Evolutionary conservation across 352 stramenopile genomes (phyloP).

Genomic region (Elongisporangium senticosum): DNA sequence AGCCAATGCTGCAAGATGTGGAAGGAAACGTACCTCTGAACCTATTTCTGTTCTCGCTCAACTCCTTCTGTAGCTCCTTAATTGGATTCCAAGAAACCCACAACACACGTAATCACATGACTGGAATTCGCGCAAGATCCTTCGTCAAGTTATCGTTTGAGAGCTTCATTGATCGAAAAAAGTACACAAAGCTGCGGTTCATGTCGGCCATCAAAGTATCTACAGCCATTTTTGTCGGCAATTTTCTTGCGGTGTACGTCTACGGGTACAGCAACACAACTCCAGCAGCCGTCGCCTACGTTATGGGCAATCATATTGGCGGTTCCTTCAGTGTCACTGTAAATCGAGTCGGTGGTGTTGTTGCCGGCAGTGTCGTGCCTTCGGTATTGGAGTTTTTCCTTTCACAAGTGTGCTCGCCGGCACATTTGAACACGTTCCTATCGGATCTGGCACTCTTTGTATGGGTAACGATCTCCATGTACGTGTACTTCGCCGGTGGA

Average conservation of each 20-base stretch:
- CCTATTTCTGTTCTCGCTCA: slow-evolving; percentile 78
- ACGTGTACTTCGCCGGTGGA: slow-evolving; percentile 58
- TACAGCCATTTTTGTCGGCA: slow-evolving; percentile 53
- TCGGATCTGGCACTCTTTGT: slow-evolving; percentile 56
- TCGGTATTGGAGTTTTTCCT: slow-evolving; percentile 85
- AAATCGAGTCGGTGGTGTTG: slow-evolving; percentile 75
- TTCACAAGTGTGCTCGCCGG: slow-evolving; percentile 51
- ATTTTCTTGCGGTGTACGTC: slow-evolving; percentile 64
- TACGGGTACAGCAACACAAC: slow-evolving; percentile 69
- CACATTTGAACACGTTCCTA: slow-evolving; percentile 34
- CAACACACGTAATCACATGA: slow-evolving; percentile 55
- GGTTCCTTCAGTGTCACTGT: slow-evolving; percentile 75
- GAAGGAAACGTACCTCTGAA: slow-evolving; percentile 76
- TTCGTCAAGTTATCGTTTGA: slow-evolving; percentile 44
- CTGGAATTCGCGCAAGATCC: slow-evolving; percentile 29
- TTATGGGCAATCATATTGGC: slow-evolving; percentile 76
- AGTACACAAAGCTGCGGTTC: slow-evolving; percentile 37
- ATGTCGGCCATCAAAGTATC: slow-evolving; percentile 51
- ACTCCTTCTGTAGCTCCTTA: slow-evolving; percentile 76
- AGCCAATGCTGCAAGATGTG: slow-evolving; percentile 58
- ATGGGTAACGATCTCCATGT: slow-evolving; percentile 74
- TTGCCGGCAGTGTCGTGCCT: slow-evolving; percentile 72
- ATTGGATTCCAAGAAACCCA: slow-evolving; percentile 61
- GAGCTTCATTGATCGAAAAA: slow-evolving; percentile 34
- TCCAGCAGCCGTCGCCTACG: slow-evolving; percentile 54